A percentile compares a stretch with the other conserved stretches of the same genome.
Conservation (phyloP, 257 asterid species). For the Cinchona pubescens region DNA sequence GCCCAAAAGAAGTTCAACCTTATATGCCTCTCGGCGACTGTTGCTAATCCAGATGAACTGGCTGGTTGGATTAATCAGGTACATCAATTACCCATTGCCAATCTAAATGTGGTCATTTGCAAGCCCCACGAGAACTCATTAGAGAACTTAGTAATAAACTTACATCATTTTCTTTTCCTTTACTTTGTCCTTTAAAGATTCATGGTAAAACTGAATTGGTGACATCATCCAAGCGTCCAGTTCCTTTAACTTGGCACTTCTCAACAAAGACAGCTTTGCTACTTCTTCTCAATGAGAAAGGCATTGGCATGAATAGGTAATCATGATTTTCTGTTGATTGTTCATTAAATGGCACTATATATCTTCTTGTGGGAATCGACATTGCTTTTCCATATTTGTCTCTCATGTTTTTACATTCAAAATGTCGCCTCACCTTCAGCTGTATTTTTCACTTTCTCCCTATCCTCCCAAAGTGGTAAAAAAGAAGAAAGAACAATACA, state of each 20-base stretch:
- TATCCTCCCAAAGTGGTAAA: background rate
- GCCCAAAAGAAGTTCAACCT: constrained; percentile 98
- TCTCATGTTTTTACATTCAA: background rate
- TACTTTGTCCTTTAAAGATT: constrained; percentile 53
- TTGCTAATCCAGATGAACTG: constrained; percentile 96
- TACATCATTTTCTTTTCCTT: constrained; percentile 4
- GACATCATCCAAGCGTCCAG: constrained; percentile 90
- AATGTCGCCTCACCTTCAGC: background rate
- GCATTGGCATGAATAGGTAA: constrained; percentile 92
- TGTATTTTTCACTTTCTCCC: background rate
- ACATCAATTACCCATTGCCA: constrained; percentile 31
- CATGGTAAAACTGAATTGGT: constrained; percentile 97
- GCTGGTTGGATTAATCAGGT: constrained; percentile 99
- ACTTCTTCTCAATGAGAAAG: constrained; percentile 91
- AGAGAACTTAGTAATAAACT: background rate
- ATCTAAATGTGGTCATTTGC: background rate
- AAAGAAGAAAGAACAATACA: background rate
- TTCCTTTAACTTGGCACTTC: constrained; percentile 95
- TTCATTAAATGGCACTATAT: background rate
- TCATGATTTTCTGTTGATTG: constrained; percentile 8
- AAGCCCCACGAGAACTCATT: background rate
- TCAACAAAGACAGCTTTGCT: constrained; percentile 72
- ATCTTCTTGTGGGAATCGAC: constrained; percentile 2
- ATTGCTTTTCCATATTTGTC: background rate
- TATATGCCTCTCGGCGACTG: constrained; percentile 95